phyloP scores from a whole-genome alignment of 768 basidiomycete genomes.

The Mrakia frigida region DNA sequence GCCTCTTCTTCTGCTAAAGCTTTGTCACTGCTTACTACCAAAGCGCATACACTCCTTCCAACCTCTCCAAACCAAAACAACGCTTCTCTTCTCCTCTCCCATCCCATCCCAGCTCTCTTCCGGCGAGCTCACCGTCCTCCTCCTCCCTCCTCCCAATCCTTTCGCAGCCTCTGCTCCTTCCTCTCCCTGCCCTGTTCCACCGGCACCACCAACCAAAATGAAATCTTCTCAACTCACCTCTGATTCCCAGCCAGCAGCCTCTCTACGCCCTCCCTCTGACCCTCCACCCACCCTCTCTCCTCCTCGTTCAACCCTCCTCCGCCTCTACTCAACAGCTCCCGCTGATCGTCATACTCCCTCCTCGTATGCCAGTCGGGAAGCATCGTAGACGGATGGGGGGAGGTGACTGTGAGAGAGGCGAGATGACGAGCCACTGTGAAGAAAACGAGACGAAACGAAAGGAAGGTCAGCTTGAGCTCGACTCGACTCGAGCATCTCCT shows the following conservation, averaged over 20 bases:
- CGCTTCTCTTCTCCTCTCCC: neutral
- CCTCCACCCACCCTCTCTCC: slow-evolving; percentile 23
- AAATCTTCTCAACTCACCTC: neutral
- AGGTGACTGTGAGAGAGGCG: slow-evolving; percentile 10
- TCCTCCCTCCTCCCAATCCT: neutral
- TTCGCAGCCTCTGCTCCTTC: neutral
- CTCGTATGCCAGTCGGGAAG: slow-evolving; percentile 15
- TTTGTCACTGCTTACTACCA: too few relatives aligned
- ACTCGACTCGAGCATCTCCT: too few relatives aligned
- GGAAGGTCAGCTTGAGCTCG: neutral
- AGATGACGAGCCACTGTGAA: slow-evolving; percentile 24
- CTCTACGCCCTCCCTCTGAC: slow-evolving; percentile 1
- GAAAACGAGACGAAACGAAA: neutral
- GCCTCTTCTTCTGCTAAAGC: too few relatives aligned
- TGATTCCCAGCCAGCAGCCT: neutral
- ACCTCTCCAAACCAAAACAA: too few relatives aligned
- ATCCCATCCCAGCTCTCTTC: neutral
- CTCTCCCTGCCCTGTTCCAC: neutral
- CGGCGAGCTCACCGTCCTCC: neutral
- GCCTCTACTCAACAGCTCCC: neutral
- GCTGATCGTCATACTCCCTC: neutral
- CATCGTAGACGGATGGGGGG: slow-evolving; percentile 13
- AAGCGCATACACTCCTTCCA: too few relatives aligned
- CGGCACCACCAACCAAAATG: neutral
- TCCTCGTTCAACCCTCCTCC: slow-evolving; percentile 9